Base-by-base conservation (phyloP, 2,329 filamentous ascomycete genomes). In the Alternaria gaisen region DNA sequence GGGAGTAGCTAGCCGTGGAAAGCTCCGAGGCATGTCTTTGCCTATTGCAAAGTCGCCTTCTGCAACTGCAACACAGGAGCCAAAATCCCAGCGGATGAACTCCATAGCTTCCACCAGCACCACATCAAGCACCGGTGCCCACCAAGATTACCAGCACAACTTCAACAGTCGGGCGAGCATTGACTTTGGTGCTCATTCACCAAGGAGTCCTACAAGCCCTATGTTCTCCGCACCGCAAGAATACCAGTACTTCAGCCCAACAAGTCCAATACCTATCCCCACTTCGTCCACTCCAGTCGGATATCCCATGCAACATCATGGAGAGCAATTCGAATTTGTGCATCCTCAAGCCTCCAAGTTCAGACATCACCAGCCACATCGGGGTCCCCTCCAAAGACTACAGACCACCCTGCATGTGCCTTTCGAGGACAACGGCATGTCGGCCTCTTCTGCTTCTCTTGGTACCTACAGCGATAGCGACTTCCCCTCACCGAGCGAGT, bases 1-100 rank as follows among this genome's bases (percentile, higher is more conserved):
- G 48, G 94, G 94, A 53, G 94, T 98, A 60, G 94, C 94, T 58
- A 97, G 94, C 80, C 90, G 94, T 73, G 94, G 94, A 76, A 98
- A 98, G 83, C 88, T 98, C 65, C 88, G 94, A 64, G 94, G 94
- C 40, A 84, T 97, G 69, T 94, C 94, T 58, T 83, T 97, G 59
- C 88, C 88, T 10, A 81, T 90, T 53, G 83, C 84, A 40, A 84
- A 83, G 54, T 79, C 80, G 54, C 74, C 74, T 20, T 66, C 72
- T 30, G 12, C 32, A 36, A 66, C 68, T 42, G 60, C 69, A 9
- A 65, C 72, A 40, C 72, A 72, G 53, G 73, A 75, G 30, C 63
- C 74, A 5, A 75, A 74, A 43, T 40, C 70, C 18, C 73, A 77
- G 50, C 60, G 66, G 10, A 60, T 62, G 30, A 73, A 65, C 18